Percentiles rank a stretch among this genome's conserved stretches.
Conservation (phyloP, 2,329 filamentous ascomycete species). For the Fusarium liriodendri region DNA sequence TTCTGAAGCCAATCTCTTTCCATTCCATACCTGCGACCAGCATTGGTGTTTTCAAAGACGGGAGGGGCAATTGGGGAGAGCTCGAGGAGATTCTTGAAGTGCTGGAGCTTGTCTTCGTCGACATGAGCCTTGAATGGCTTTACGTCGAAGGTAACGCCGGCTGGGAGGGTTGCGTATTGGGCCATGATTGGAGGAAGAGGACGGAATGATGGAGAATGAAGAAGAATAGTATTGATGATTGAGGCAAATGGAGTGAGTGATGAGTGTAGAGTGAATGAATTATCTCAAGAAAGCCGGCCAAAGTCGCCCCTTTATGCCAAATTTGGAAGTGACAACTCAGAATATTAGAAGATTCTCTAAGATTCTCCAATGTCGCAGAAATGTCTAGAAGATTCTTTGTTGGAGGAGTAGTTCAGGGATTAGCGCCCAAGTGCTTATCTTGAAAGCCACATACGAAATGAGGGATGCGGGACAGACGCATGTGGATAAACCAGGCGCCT, state of each 20-base stretch:
- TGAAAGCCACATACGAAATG: not conserved
- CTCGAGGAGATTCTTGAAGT: conserved; percentile 59
- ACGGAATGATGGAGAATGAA: not conserved
- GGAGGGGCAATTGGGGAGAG: conserved; percentile 60
- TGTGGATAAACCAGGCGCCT: not conserved
- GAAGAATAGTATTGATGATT: not conserved
- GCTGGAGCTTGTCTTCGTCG: conserved; percentile 26
- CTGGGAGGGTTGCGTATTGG: not conserved
- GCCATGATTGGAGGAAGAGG: not conserved
- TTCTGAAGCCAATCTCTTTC: not conserved
- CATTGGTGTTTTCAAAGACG: conserved; percentile 60
- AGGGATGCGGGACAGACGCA: not conserved
- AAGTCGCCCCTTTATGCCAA: not conserved
- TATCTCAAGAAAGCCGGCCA: not conserved
- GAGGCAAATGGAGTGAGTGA: not conserved
- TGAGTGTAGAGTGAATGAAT: not conserved
- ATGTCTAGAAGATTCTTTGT: not conserved
- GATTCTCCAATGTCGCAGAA: not conserved
- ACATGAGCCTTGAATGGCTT: not conserved
- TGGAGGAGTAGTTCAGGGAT: not conserved
- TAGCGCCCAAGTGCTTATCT: not conserved
- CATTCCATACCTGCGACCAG: conserved; percentile 49
- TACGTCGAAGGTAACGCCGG: not conserved
- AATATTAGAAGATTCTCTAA: not conserved
- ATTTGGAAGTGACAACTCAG: not conserved